These are phyloP conservation scores for Dichotomopilus funicola DNA, from an alignment of 2,329 filamentous ascomycete species.

Conservation along the genomic window DNA sequence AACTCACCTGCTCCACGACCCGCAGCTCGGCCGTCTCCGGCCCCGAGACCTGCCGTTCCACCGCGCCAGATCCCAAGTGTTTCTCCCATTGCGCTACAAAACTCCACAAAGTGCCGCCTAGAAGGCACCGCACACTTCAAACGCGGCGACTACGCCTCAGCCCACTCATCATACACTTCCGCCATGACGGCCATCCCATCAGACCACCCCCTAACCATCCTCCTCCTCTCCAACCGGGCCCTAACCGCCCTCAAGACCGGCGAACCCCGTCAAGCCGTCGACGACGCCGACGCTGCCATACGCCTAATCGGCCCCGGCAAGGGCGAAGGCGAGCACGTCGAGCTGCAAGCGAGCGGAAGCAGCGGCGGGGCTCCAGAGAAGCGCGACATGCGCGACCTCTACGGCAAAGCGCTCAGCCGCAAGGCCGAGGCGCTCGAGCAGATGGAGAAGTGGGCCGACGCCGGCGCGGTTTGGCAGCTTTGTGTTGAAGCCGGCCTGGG, in stretches of 20 bases:
- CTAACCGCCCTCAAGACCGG: slow-evolving; percentile 87
- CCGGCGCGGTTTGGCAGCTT: slow-evolving; percentile 69
- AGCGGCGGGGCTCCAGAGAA: slow-evolving; percentile 44
- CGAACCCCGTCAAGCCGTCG: slow-evolving; percentile 78
- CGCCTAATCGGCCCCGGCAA: slow-evolving; percentile 70
- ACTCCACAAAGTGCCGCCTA: slow-evolving; percentile 70
- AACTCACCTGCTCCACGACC: slow-evolving; percentile 21
- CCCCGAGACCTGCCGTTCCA: slow-evolving; percentile 27
- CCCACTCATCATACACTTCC: slow-evolving; percentile 73
- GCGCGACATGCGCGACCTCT: slow-evolving; percentile 89
- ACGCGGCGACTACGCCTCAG: slow-evolving; percentile 82
- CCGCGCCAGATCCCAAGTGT: slow-evolving; percentile 59
- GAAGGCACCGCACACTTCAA: slow-evolving; percentile 88
- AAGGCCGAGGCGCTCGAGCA: slow-evolving; percentile 95
- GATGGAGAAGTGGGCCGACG: slow-evolving; percentile 89
- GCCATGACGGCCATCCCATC: slow-evolving; percentile 69
- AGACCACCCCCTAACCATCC: slow-evolving; percentile 74
- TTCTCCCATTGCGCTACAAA: slow-evolving; percentile 61
- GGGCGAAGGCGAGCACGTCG: slow-evolving; percentile 74
- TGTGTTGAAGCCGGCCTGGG: slow-evolving; percentile 82
- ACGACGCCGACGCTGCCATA: slow-evolving; percentile 76
- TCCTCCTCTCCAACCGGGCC: slow-evolving; percentile 88
- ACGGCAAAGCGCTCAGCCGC: slow-evolving; percentile 84
- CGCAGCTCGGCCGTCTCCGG: slow-evolving; percentile 32
- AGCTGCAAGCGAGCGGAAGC: slow-evolving; percentile 51